Evolutionary conservation across 176 grass and related monocot genomes (phyloP).

Genomic region (Tuctoria greenei): DNA sequence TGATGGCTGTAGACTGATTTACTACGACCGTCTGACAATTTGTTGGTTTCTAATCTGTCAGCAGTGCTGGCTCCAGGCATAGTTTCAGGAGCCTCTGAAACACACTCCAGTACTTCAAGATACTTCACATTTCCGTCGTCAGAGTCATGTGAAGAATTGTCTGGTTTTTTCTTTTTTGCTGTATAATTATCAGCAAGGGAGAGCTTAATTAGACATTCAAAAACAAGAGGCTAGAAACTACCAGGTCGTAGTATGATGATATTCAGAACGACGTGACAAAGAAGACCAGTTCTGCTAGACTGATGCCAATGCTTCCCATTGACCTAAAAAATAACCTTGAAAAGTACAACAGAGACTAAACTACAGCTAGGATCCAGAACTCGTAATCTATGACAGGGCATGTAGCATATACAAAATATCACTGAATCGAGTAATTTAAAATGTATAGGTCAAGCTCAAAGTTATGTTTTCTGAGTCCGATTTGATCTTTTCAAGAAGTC

Average conservation of each 20-base stretch:
- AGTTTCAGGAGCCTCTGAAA: conserved; percentile 30
- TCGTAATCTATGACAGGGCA: conserved; percentile 19
- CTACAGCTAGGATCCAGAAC: conserved; percentile 26
- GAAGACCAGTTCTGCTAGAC: conserved; percentile 19
- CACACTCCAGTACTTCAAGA: conserved; percentile 62
- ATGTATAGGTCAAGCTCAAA: conserved; percentile 9
- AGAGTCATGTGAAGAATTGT: conserved; percentile 42
- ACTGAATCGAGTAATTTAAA: conserved; percentile 14
- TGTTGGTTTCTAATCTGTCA: conserved; percentile 26
- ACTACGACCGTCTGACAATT: conserved; percentile 17
- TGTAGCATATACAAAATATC: conserved; percentile 10
- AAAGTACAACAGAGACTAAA: conserved; percentile 40
- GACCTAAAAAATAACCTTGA: conserved; percentile 23
- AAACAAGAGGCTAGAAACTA: background rate
- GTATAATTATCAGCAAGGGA: conserved; percentile 36
- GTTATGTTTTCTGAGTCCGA: background rate
- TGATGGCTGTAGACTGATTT: conserved; percentile 32
- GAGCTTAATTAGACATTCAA: conserved; percentile 6
- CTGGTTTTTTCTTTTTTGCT: conserved; percentile 63
- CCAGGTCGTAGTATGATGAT: conserved; percentile 4
- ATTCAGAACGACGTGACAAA: conserved; percentile 24
- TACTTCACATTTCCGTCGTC: conserved; percentile 64
- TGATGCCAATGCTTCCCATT: conserved; percentile 15
- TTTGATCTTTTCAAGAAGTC: background rate
- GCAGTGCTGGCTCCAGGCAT: conserved; percentile 29